Conservation (phyloP, 202 grass and related monocot species). For the Musa balbisiana region DNA sequence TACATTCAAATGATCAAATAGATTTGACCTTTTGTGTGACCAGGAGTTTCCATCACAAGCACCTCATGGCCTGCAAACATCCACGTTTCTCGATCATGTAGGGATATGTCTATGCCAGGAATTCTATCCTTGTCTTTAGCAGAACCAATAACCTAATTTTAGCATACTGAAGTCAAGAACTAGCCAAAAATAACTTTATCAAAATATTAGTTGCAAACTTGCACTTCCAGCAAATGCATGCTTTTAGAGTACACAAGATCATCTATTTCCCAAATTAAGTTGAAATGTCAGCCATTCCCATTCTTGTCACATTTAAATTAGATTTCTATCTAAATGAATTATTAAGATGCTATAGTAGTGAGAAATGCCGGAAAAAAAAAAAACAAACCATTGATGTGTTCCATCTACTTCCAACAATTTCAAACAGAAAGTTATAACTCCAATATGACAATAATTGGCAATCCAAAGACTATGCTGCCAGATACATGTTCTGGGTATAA, state of each 20-base stretch:
- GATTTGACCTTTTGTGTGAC: slow-evolving; percentile 74
- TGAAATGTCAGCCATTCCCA: neutral
- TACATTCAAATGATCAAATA: slow-evolving; percentile 10
- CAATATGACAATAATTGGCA: neutral
- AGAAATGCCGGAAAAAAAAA: neutral
- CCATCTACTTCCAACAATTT: neutral
- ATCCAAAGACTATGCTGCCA: neutral
- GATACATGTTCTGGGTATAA: neutral
- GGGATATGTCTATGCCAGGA: slow-evolving; percentile 90
- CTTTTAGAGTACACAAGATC: neutral
- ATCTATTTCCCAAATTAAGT: neutral
- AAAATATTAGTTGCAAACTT: neutral
- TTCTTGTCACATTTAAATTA: neutral
- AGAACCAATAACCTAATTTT: slow-evolving; percentile 76
- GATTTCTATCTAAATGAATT: neutral
- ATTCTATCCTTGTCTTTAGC: slow-evolving; percentile 91
- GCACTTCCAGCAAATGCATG: no score
- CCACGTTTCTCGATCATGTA: slow-evolving; percentile 85
- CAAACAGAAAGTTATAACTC: neutral
- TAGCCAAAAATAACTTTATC: neutral
- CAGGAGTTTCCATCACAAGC: slow-evolving; percentile 93
- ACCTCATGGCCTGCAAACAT: slow-evolving; percentile 96
- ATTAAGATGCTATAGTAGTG: neutral
- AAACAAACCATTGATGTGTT: neutral
- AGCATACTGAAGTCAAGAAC: neutral